Percentiles rank a stretch among this genome's conserved stretches.
Evolutionary conservation across 352 stramenopile genomes (phyloP).

Genomic region (Phytopythium aichiense): DNA sequence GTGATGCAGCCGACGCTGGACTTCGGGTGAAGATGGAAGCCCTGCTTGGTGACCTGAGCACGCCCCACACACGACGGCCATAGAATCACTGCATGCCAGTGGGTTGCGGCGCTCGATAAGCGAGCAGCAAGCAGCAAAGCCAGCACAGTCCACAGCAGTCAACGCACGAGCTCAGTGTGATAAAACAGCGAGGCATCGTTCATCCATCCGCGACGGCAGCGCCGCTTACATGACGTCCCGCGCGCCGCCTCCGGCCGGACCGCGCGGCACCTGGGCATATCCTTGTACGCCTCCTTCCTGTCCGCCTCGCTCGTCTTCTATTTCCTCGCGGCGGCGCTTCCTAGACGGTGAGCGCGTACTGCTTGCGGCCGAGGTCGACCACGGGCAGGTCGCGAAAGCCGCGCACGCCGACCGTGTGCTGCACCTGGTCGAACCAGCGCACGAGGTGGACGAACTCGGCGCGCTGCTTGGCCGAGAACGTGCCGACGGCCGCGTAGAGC

Average conservation of each 20-base stretch:
- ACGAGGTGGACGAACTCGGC: slow-evolving; percentile 51
- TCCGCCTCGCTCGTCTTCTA: background rate
- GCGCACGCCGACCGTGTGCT: slow-evolving; percentile 78
- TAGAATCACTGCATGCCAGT: too few relatives aligned
- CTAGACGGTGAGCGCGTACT: slow-evolving; percentile 64
- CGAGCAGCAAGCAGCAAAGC: background rate
- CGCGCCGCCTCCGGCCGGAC: too few relatives aligned
- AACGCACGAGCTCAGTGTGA: background rate
- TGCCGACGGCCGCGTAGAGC: slow-evolving; percentile 34
- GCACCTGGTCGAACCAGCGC: slow-evolving; percentile 86
- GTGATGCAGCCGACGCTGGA: background rate
- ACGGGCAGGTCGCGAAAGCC: slow-evolving; percentile 77
- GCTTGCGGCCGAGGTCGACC: slow-evolving; percentile 40
- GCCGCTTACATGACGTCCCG: background rate
- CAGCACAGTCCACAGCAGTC: background rate
- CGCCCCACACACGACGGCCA: too few relatives aligned
- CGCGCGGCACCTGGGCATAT: background rate
- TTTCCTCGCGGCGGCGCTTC: slow-evolving; percentile 16
- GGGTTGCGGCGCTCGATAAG: too few relatives aligned
- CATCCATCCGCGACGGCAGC: background rate
- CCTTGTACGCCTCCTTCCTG: background rate
- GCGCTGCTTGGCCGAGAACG: slow-evolving; percentile 34
- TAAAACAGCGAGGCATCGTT: background rate
- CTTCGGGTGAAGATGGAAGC: too few relatives aligned
- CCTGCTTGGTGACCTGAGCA: too few relatives aligned